A percentile compares a stretch with the other conserved stretches of the same genome.
These are phyloP conservation scores for Jaapia argillacea DNA, from an alignment of 768 basidiomycete genomes.

Conservation along the genomic window DNA sequence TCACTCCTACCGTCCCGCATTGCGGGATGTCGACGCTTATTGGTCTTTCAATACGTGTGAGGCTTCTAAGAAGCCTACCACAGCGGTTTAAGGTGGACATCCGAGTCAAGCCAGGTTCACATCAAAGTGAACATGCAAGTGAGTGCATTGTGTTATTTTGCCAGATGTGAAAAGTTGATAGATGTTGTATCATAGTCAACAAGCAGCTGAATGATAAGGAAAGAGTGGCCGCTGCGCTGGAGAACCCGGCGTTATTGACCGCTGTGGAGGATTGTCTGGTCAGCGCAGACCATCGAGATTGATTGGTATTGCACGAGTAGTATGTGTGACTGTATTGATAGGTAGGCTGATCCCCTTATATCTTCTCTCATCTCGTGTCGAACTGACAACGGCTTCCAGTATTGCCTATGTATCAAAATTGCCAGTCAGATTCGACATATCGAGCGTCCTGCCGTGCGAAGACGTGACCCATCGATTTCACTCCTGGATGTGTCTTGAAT, in stretches of 20 bases:
- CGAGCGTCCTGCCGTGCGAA: no score
- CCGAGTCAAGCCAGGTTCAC: conserved; percentile 84
- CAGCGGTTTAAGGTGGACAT: conserved; percentile 94
- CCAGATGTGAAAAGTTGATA: not conserved
- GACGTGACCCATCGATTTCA: no score
- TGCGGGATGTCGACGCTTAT: conserved; percentile 97
- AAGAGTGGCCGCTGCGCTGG: conserved; percentile 91
- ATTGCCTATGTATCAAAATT: no score
- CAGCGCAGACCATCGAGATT: conserved; percentile 3
- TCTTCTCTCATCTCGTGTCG: no score
- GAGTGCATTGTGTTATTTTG: conserved; percentile 13
- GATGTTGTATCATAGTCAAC: conserved; percentile 54
- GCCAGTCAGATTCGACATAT: no score
- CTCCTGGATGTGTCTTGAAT: no score
- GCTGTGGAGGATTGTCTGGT: conserved; percentile 76
- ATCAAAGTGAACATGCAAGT: conserved; percentile 91
- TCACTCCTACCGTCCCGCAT: conserved; percentile 96
- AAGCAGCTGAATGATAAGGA: conserved; percentile 99
- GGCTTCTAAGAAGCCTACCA: conserved; percentile 82
- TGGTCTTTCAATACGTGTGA: conserved; percentile 94
- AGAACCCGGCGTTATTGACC: conserved; percentile 78
- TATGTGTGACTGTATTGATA: no score
- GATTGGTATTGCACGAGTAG: no score
- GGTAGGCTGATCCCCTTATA: no score
- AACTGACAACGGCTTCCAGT: no score